These are phyloP conservation scores for Suillus weaverae DNA, from an alignment of 768 basidiomycete species.

Conservation along the genomic window DNA sequence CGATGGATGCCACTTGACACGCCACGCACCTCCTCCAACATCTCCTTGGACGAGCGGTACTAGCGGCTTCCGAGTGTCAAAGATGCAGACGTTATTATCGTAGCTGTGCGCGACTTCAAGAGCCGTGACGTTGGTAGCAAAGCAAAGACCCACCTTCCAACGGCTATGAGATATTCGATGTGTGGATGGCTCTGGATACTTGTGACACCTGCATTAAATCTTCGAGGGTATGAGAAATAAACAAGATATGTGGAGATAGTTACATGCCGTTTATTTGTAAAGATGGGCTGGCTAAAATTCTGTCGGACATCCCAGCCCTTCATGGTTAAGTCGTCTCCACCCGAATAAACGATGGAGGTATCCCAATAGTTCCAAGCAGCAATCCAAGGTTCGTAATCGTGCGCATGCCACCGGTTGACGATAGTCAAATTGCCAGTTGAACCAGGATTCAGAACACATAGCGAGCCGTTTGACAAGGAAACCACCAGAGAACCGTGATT, in stretches of 20 bases:
- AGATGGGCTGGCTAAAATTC: constrained; percentile 56
- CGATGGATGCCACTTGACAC: constrained; percentile 93
- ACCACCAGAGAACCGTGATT: constrained; percentile 61
- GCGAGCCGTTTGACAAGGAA: constrained; percentile 78
- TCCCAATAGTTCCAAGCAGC: constrained; percentile 91
- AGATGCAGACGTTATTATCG: constrained; percentile 75
- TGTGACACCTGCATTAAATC: constrained; percentile 93
- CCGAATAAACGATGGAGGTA: constrained; percentile 77
- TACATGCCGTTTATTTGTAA: constrained; percentile 70
- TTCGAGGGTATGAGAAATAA: constrained; percentile 29
- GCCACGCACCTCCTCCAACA: constrained; percentile 93
- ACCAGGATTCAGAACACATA: constrained; percentile 60
- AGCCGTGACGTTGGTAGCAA: not conserved
- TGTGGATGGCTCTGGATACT: constrained; percentile 84
- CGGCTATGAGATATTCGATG: constrained; percentile 78
- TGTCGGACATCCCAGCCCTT: constrained; percentile 90
- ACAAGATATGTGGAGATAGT: not conserved
- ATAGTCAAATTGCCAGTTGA: constrained; percentile 46
- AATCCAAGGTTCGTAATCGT: constrained; percentile 94
- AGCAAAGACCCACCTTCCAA: constrained; percentile 69
- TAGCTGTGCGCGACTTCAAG: constrained; percentile 54
- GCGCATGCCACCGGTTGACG: constrained; percentile 74
- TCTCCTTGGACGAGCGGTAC: constrained; percentile 57
- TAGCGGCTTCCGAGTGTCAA: constrained; percentile 73
- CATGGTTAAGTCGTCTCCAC: constrained; percentile 89